Evolutionary conservation across 306 rosid genomes (phyloP), one percentile per base, ranked within the genome.

Genomic region (Castanopsis chinensis): DNA sequence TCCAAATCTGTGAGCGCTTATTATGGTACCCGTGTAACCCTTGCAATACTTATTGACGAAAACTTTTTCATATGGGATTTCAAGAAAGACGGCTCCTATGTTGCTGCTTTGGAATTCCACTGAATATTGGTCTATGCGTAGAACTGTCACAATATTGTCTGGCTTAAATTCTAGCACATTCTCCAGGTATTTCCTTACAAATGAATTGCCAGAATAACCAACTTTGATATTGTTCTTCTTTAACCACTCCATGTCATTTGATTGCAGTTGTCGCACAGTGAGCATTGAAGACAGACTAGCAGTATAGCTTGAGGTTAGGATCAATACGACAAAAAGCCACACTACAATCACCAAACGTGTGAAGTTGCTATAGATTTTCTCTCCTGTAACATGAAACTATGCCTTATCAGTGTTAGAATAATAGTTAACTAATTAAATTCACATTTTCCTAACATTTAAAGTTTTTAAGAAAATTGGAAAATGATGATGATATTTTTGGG

Each of bases 241-340:
- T 28, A 91, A 73, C 90, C 84, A 87, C 1, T 83, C 83, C 45
- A 87, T 76, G 28, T 81, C 85, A 63, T 63, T 63, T 17, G 85
- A 74, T 11, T 58, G 65, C 73, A 87, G 72, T 19, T 80, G 57
- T 80, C 32, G 69, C 20, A 85, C 86, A 9, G 89, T 91, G 37
- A 91, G 91, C 88, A 83, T 69, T 32, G 93, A 89, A 6, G 93
- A 91, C 56, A 91, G 86, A 75, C 76, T 89, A 27, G 93, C 92
- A 52, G 93, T 86, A 88, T 91, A 91, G 86, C 96, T 87, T 43
- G 93, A 88, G 69, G 76, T 89, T 35, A 87, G 27, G 75, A 91
- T 82, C 57, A 91, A 83, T 58, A 89, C 93, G 5, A 89, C 83
- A 81, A 84, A 89, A 60, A 89, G 64, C 92, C 93, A 86, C 72